These are phyloP conservation scores for Phytophthora boehmeriae DNA, from an alignment of 352 stramenopile genomes.

Conservation along the genomic window DNA sequence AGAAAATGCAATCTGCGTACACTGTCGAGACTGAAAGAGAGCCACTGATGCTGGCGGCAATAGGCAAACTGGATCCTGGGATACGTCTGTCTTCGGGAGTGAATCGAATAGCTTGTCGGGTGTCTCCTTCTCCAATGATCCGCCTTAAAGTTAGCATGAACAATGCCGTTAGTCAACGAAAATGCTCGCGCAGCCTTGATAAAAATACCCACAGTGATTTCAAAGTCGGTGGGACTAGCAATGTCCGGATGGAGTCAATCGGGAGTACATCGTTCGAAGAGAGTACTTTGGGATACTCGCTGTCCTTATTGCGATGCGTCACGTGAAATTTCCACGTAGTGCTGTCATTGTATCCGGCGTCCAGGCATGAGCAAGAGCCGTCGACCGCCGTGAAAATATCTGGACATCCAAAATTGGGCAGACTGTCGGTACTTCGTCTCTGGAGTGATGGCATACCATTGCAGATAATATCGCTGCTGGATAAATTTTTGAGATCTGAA, in stretches of 20 bases:
- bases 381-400: constrained; percentile 39
- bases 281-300: constrained; percentile 17
- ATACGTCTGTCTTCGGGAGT: constrained; percentile 27
- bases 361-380: constrained; percentile 36
- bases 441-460: constrained; percentile 34
- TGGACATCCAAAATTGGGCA: constrained; percentile 37
- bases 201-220: constrained; percentile 29
- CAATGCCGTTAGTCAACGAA: background rate
- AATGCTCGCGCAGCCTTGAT: background rate
- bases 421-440: constrained; percentile 11
- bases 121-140: constrained; percentile 29
- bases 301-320: constrained; percentile 5
- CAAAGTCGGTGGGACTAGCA: constrained; percentile 33
- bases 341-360: constrained; percentile 16
- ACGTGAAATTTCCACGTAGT: constrained; percentile 37
- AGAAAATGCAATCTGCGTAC: constrained; percentile 10
- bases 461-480: constrained; percentile 34
- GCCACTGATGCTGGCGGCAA: constrained; percentile 18
- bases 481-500: constrained; percentile 27
- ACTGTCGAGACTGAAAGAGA: constrained; percentile 30
- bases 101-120: constrained; percentile 34
- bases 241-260: constrained; percentile 32
- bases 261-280: constrained; percentile 24
- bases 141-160: constrained; percentile 12
- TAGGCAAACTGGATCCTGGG: constrained; percentile 26